Conservation (phyloP, 352 stramenopile genomes). For the Phytophthora syringae region DNA sequence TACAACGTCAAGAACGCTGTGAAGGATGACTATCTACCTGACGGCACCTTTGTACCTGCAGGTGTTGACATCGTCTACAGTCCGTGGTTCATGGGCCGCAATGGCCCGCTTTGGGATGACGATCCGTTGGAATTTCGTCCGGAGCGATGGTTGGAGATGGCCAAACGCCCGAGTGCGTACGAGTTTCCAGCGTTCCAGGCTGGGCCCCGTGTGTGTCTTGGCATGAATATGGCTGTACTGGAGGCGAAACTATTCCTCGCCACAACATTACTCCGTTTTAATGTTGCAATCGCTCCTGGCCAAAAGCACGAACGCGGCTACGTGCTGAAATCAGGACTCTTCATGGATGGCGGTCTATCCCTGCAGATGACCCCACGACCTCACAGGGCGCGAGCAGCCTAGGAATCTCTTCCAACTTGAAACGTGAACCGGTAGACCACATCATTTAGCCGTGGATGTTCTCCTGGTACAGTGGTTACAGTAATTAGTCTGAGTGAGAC, state of each 20-base stretch:
- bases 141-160: slow-evolving; percentile 74
- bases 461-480: no score
- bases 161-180: slow-evolving; percentile 61
- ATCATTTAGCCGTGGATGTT: no score
- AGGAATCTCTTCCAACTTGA: no score
- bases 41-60: slow-evolving; percentile 73
- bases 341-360: slow-evolving; percentile 47
- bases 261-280: slow-evolving; percentile 51
- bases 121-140: slow-evolving; percentile 64
- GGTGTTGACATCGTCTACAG: slow-evolving; percentile 72
- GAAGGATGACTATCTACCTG: slow-evolving; percentile 66
- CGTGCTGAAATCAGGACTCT: slow-evolving; percentile 59
- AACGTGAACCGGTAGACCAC: no score
- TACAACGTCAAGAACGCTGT: slow-evolving; percentile 77
- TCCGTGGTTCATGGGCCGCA: slow-evolving; percentile 80
- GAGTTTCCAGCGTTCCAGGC: slow-evolving; percentile 81
- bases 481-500: no score
- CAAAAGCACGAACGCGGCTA: slow-evolving; percentile 55
- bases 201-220: slow-evolving; percentile 68
- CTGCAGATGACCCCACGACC: no score
- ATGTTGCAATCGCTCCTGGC: slow-evolving; percentile 47
- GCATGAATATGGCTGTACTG: slow-evolving; percentile 77
- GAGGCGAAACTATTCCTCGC: slow-evolving; percentile 70
- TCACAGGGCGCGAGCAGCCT: no score
- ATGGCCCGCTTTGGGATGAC: slow-evolving; percentile 53